phyloP scores from a whole-genome alignment of 371 early-diverging fungal genomes.

The Syncephalastrum monosporum region DNA sequence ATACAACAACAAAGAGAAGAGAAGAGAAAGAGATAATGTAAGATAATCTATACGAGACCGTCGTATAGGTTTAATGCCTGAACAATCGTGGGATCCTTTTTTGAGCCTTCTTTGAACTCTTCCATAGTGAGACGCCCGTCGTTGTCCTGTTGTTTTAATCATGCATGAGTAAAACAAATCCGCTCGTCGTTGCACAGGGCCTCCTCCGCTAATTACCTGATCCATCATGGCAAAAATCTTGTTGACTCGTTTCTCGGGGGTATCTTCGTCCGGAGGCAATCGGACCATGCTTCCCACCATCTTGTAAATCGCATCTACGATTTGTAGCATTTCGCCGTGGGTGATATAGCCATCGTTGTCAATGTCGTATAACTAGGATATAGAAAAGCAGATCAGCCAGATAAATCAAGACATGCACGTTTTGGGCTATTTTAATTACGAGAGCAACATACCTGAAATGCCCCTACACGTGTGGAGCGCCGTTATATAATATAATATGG shows the following conservation, averaged over 20 bases:
- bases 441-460: constrained; percentile 31
- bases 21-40: background rate
- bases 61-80: constrained; percentile 88
- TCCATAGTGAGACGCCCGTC: constrained; percentile 79
- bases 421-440: background rate
- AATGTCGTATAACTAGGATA: constrained; percentile 83
- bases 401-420: constrained; percentile 13
- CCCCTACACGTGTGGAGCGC: constrained; percentile 27
- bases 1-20: background rate
- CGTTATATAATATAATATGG: no score
- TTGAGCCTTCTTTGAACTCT: constrained; percentile 88
- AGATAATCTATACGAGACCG: constrained; percentile 64
- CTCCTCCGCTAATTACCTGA: constrained; percentile 37
- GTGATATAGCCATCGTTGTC: constrained; percentile 89
- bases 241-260: constrained; percentile 89
- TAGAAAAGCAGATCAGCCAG: constrained; percentile 9
- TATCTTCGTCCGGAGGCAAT: constrained; percentile 88
- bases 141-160: constrained; percentile 48
- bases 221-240: constrained; percentile 93
- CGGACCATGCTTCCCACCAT: constrained; percentile 93
- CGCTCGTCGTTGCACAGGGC: background rate
- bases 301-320: constrained; percentile 92
- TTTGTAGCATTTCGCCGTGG: constrained; percentile 84
- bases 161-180: constrained; percentile 2
- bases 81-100: constrained; percentile 86